Evolutionary conservation across 495 filamentous ascomycete genomes (phyloP).

Genomic region (Hypoxylon lenormandii): DNA sequence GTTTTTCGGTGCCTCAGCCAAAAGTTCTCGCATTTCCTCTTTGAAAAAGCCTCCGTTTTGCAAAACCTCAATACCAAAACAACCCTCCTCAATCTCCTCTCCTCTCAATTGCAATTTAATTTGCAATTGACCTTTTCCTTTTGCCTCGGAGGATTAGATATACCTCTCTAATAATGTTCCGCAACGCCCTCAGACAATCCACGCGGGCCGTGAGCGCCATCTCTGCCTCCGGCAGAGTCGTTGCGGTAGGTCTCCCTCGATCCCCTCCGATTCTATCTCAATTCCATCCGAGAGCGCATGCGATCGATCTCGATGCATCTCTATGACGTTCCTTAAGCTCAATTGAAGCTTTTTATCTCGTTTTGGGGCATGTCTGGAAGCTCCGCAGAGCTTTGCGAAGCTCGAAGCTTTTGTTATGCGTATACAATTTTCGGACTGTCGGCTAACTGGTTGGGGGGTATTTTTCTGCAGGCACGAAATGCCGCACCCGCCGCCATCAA

Average conservation of each 20-base stretch:
- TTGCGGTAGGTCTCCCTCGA: constrained; percentile 81
- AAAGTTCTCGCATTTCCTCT: constrained; percentile 37
- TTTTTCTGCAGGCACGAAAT: constrained; percentile 78
- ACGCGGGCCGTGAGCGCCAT: constrained; percentile 91
- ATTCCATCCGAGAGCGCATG: constrained; percentile 54
- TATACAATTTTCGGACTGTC: constrained; percentile 55
- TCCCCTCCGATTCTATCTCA: constrained; percentile 53
- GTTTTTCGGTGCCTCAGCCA: constrained; percentile 30
- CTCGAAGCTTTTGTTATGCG: constrained; percentile 23
- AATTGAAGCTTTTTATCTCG: constrained; percentile 59
- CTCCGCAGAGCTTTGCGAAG: constrained; percentile 54
- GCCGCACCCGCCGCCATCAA: constrained; percentile 80
- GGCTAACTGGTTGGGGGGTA: constrained; percentile 61
- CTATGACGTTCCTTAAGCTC: constrained; percentile 50
- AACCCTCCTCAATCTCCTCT: constrained; percentile 60
- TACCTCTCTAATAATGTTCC: constrained; percentile 82
- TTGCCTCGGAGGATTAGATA: constrained; percentile 53
- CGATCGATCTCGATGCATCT: constrained; percentile 53
- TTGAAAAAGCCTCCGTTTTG: constrained; percentile 52
- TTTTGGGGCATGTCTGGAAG: constrained; percentile 46
- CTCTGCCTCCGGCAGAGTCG: constrained; percentile 88
- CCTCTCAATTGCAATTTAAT: constrained; percentile 61
- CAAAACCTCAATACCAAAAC: constrained; percentile 45
- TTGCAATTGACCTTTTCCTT: constrained; percentile 63
- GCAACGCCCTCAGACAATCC: constrained; percentile 95